Conservation (phyloP, 352 stramenopile species). For the Phytophthora cryptogea region DNA sequence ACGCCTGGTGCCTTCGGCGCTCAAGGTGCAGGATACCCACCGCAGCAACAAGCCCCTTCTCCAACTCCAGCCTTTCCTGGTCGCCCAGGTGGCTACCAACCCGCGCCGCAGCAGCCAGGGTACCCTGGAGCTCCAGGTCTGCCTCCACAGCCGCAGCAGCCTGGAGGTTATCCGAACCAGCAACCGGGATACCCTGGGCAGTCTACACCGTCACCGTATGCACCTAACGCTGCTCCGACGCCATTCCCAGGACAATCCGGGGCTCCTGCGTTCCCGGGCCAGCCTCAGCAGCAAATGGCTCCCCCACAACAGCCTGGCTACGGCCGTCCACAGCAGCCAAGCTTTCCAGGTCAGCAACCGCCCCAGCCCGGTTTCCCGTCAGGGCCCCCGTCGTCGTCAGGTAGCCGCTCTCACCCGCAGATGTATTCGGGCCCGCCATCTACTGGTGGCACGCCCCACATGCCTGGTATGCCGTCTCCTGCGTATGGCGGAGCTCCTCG, state of each 20-base stretch:
- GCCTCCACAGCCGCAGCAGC: constrained; percentile 36
- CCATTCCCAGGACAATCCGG: constrained; percentile 42
- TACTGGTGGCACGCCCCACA: constrained; percentile 30
- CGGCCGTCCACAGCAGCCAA: constrained; percentile 42
- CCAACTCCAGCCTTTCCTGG: constrained; percentile 46
- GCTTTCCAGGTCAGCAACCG: constrained; percentile 35
- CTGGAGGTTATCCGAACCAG: constrained; percentile 34
- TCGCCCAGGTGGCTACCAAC: constrained; percentile 42
- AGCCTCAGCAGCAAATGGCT: constrained; percentile 26
- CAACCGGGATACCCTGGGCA: constrained; percentile 44
- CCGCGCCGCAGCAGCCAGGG: constrained; percentile 33
- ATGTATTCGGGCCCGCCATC: constrained; percentile 50
- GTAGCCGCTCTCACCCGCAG: constrained; percentile 26
- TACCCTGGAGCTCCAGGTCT: constrained; percentile 37
- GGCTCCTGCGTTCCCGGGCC: constrained; percentile 43
- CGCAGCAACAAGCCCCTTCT: constrained; percentile 38
- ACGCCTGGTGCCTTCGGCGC: constrained; percentile 38
- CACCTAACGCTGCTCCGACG: constrained; percentile 23
- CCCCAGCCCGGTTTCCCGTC: constrained; percentile 46
- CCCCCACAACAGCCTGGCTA: constrained; percentile 40
- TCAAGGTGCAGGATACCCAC: constrained; percentile 46
- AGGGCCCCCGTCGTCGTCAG: constrained; percentile 57
- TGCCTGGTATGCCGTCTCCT: constrained; percentile 32
- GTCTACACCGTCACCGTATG: constrained; percentile 38
- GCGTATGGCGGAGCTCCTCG: constrained; percentile 36